Evolutionary conservation across 179 eudicot genomes (phyloP).

Genomic region (Silene noctiflora): DNA sequence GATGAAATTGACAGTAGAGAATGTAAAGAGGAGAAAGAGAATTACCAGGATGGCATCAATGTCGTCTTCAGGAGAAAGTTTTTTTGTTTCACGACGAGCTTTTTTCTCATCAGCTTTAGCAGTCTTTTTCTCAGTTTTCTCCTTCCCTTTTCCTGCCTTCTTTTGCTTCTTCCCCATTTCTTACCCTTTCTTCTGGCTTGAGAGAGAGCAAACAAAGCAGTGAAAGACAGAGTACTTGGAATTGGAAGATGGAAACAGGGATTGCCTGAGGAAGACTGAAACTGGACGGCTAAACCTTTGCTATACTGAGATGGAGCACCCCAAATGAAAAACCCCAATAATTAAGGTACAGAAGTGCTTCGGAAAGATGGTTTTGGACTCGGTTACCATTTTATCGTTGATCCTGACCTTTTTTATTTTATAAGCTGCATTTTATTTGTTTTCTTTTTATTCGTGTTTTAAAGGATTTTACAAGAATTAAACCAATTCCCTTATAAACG

Average conservation of each 20-base stretch:
- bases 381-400: too few species aligned
- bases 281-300: background rate
- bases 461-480: too few species aligned
- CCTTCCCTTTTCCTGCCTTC: constrained; percentile 96
- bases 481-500: too few species aligned
- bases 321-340: background rate
- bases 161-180: constrained; percentile 98
- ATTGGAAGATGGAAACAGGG: too few species aligned
- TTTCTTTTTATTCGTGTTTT: too few species aligned
- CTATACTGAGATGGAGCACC: background rate
- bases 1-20: background rate
- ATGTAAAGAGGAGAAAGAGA: background rate
- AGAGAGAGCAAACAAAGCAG: background rate
- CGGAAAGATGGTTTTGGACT: too few species aligned
- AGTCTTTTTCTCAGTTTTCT: constrained; percentile 88
- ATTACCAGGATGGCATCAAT: constrained; percentile 94
- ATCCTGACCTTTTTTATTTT: too few species aligned
- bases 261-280: background rate
- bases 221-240: too few species aligned
- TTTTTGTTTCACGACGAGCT: constrained; percentile 80
- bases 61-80: constrained; percentile 89
- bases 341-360: too few species aligned
- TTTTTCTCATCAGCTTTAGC: constrained; percentile 83
- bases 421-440: too few species aligned
- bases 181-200: background rate